A percentile compares a stretch with the other conserved stretches of the same genome.
These are phyloP conservation scores for Cercospora zeina DNA, from an alignment of 2,329 filamentous ascomycete genomes.

Conservation along the genomic window DNA sequence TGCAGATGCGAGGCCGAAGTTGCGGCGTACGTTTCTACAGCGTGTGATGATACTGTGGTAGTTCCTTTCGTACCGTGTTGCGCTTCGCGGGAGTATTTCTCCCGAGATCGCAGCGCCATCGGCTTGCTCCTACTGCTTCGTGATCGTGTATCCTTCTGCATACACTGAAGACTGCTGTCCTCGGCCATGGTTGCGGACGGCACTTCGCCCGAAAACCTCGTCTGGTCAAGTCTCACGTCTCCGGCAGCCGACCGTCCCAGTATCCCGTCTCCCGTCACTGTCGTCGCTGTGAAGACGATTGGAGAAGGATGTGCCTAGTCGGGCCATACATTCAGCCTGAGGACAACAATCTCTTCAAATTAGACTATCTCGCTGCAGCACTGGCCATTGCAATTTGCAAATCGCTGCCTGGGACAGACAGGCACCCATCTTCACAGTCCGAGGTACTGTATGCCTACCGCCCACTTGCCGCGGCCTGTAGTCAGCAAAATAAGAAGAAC, in stretches of 20 bases:
- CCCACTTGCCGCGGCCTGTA: background rate
- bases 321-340: too few relatives aligned
- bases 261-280: background rate
- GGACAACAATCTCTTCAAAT: too few relatives aligned
- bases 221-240: too few relatives aligned
- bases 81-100: background rate
- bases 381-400: background rate
- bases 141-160: background rate
- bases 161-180: background rate
- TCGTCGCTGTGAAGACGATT: too few relatives aligned
- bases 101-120: background rate
- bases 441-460: background rate
- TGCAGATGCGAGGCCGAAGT: conserved; percentile 4
- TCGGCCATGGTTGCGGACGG: background rate
- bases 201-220: background rate
- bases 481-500: background rate
- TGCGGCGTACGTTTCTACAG: background rate
- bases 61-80: background rate
- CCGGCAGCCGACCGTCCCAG: too few relatives aligned
- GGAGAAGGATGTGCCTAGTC: too few relatives aligned
- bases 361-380: background rate
- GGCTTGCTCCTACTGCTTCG: background rate
- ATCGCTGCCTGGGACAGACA: background rate
- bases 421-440: background rate
- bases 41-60: background rate